phyloP scores from a whole-genome alignment of 1,284 basidiomycete species.

The Ustilago loliicola region DNA sequence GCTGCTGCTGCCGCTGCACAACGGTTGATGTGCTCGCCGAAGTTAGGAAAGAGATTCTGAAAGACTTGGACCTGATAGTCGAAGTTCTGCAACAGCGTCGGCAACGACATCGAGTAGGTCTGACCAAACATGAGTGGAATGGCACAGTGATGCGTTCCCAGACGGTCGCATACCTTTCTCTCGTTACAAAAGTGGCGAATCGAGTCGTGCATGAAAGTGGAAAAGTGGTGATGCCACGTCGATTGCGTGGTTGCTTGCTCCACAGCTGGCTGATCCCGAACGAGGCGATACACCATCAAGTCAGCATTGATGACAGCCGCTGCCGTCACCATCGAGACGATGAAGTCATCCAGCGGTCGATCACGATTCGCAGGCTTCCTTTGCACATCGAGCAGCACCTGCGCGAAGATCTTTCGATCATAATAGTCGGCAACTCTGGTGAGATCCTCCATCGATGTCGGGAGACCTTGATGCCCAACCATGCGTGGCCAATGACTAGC shows the following conservation, averaged over 20 bases:
- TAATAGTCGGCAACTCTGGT: slow-evolving; percentile 31
- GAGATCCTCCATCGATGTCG: slow-evolving; percentile 27
- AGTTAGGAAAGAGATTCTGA: slow-evolving; percentile 44
- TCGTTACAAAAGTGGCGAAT: slow-evolving; percentile 28
- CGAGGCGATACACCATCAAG: slow-evolving; percentile 20
- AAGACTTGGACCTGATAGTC: slow-evolving; percentile 39
- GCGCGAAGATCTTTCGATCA: slow-evolving; percentile 32
- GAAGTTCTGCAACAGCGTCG: slow-evolving; percentile 21
- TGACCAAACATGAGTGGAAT: slow-evolving; percentile 32
- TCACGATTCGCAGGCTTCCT: slow-evolving; percentile 35
- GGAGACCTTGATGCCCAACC: slow-evolving; percentile 35
- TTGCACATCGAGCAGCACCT: slow-evolving; percentile 28
- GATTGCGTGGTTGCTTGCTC: slow-evolving; percentile 9
- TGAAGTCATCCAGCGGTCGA: slow-evolving; percentile 39
- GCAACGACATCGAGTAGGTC: slow-evolving; percentile 22
- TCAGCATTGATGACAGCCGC: slow-evolving; percentile 32
- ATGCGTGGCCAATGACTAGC: slow-evolving; percentile 44
- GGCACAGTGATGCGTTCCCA: slow-evolving; percentile 31
- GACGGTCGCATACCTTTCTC: slow-evolving; percentile 36
- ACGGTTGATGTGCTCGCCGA: slow-evolving; percentile 30
- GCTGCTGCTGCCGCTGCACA: slow-evolving; percentile 29
- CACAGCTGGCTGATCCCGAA: slow-evolving; percentile 8
- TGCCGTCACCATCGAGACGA: slow-evolving; percentile 32
- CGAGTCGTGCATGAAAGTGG: slow-evolving; percentile 25
- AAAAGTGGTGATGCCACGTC: slow-evolving; percentile 37